These are phyloP conservation scores for Fusarium pininemorale DNA, from an alignment of 2,329 filamentous ascomycete species.

Conservation along the genomic window DNA sequence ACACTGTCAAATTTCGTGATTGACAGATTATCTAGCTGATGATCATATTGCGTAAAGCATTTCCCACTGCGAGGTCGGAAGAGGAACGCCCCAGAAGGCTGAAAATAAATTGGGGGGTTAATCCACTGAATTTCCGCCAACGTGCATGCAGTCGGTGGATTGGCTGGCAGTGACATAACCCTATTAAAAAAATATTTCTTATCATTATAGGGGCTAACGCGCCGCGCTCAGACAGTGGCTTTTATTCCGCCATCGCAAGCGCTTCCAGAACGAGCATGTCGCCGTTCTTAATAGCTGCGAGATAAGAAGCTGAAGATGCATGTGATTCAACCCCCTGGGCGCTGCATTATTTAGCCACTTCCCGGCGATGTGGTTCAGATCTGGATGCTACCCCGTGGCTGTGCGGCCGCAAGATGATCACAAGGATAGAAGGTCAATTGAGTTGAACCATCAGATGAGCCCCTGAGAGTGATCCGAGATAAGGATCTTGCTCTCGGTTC, in stretches of 20 bases:
- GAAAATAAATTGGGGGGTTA: background rate
- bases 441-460: background rate
- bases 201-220: background rate
- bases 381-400: conserved; percentile 4
- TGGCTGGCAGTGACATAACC: too few species aligned
- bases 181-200: background rate
- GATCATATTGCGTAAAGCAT: background rate
- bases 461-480: background rate
- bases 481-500: background rate
- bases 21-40: background rate
- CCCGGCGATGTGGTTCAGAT: conserved; percentile 19
- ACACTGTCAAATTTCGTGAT: background rate
- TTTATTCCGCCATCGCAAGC: background rate
- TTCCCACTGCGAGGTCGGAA: background rate
- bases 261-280: background rate
- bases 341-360: background rate
- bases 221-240: background rate
- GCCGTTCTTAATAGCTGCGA: background rate
- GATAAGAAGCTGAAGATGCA: background rate
- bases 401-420: background rate
- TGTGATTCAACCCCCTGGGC: background rate
- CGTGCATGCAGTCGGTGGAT: too few species aligned
- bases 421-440: background rate
- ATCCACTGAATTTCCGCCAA: background rate
- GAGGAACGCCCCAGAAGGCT: background rate